Conservation (phyloP, 805 yeast species). For the Candida piceae region DNA sequence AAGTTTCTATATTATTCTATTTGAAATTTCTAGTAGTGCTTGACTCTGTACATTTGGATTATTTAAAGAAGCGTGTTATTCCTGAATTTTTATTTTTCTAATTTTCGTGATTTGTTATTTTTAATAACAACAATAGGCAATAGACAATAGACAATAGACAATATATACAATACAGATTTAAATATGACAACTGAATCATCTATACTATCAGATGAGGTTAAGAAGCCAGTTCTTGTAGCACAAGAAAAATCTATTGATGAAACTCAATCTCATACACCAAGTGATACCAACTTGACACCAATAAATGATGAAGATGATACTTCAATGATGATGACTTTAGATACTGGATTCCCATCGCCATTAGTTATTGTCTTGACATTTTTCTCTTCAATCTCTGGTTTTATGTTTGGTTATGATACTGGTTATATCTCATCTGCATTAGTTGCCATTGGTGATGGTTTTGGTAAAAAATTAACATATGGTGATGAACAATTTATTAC, state of each 20-base stretch:
- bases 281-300: slow-evolving; percentile 18
- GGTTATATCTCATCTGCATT: slow-evolving; percentile 55
- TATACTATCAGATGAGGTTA: background rate
- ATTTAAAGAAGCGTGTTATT: no score
- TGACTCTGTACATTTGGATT: no score
- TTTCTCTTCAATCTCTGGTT: slow-evolving; percentile 51
- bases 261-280: background rate
- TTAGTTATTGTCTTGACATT: slow-evolving; percentile 43
- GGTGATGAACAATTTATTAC: slow-evolving; percentile 64
- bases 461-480: slow-evolving; percentile 32
- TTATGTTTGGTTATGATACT: slow-evolving; percentile 59
- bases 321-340: slow-evolving; percentile 40
- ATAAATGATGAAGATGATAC: slow-evolving; percentile 45
- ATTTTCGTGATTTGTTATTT: no score
- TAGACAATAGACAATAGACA: no score
- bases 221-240: slow-evolving; percentile 3
- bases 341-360: slow-evolving; percentile 29
- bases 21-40: no score
- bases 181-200: no score
- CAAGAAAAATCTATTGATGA: slow-evolving; percentile 3
- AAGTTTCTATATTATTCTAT: no score
- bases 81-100: no score
- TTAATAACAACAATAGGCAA: no score
- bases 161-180: no score
- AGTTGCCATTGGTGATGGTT: slow-evolving; percentile 46